These are phyloP conservation scores for Juncus effusus DNA, from an alignment of 176 grass and related monocot genomes.

Conservation along the genomic window DNA sequence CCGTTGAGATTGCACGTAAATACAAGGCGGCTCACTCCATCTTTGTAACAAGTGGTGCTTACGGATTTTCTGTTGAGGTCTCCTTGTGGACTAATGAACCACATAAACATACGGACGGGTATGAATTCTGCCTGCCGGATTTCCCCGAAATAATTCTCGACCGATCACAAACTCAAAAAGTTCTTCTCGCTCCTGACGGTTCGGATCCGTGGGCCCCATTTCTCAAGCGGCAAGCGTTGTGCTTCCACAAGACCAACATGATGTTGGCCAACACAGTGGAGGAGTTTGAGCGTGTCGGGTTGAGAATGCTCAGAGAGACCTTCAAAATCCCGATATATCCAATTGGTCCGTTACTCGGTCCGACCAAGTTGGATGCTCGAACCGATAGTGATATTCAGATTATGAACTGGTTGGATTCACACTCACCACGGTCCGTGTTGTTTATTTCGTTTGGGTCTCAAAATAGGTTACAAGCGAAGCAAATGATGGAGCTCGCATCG, in stretches of 20 bases:
- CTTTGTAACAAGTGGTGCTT: constrained; percentile 46
- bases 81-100: constrained; percentile 18
- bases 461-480: constrained; percentile 4
- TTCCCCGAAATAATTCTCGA: constrained; percentile 21
- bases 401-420: constrained; percentile 23
- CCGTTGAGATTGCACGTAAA: constrained; percentile 31
- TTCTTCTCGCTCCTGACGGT: not conserved
- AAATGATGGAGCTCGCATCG: constrained; percentile 28
- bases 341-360: constrained; percentile 10
- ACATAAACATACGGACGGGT: not conserved
- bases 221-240: not conserved
- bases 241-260: not conserved
- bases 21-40: constrained; percentile 36
- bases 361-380: not conserved
- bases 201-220: constrained; percentile 17
- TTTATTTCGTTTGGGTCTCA: constrained; percentile 31
- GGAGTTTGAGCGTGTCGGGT: constrained; percentile 12
- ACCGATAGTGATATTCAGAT: not conserved
- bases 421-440: constrained; percentile 23
- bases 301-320: constrained; percentile 17
- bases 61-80: constrained; percentile 17
- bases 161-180: constrained; percentile 18
- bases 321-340: constrained; percentile 2
- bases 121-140: constrained; percentile 1
- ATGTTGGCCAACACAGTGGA: constrained; percentile 22